Conservation (phyloP, 2,329 filamentous ascomycete genomes). For the Tolypocladium endophyticum region DNA sequence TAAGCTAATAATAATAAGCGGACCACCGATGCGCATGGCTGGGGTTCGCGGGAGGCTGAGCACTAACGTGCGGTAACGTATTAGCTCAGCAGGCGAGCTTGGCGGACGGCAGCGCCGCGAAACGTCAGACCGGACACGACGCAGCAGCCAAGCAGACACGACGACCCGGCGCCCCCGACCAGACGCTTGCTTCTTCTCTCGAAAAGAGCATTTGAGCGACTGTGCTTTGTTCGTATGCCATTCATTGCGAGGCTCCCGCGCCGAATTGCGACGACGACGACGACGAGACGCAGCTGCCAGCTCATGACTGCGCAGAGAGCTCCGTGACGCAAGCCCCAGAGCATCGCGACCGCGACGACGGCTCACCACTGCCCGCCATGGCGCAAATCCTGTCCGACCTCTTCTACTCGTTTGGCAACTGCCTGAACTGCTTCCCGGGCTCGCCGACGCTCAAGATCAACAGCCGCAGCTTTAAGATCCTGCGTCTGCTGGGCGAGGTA, state of each 20-base stretch:
- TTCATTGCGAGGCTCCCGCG: neutral
- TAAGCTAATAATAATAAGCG: neutral
- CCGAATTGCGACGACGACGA: neutral
- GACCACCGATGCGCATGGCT: neutral
- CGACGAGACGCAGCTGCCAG: neutral
- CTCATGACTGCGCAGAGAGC: neutral
- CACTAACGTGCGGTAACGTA: too few species aligned
- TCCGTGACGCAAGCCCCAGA: neutral
- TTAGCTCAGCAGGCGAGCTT: neutral
- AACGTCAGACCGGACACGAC: neutral
- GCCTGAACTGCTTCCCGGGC: slow-evolving; percentile 91
- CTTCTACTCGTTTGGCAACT: slow-evolving; percentile 85
- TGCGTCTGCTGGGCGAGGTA: slow-evolving; percentile 86
- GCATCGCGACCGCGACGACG: neutral
- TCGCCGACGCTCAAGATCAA: slow-evolving; percentile 95
- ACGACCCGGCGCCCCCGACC: neutral
- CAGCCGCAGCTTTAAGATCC: slow-evolving; percentile 86
- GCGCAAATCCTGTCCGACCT: slow-evolving; percentile 79
- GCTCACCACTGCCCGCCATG: slow-evolving; percentile 36
- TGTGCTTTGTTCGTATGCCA: neutral
- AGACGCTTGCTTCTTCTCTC: neutral
- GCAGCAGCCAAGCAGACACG: neutral
- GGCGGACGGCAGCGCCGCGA: neutral
- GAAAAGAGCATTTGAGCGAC: neutral
- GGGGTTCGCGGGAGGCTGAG: neutral